A percentile compares a stretch with the other conserved stretches of the same genome.
phyloP scores from a whole-genome alignment of 2,329 filamentous ascomycete genomes.

The Aspergillus flavus region DNA sequence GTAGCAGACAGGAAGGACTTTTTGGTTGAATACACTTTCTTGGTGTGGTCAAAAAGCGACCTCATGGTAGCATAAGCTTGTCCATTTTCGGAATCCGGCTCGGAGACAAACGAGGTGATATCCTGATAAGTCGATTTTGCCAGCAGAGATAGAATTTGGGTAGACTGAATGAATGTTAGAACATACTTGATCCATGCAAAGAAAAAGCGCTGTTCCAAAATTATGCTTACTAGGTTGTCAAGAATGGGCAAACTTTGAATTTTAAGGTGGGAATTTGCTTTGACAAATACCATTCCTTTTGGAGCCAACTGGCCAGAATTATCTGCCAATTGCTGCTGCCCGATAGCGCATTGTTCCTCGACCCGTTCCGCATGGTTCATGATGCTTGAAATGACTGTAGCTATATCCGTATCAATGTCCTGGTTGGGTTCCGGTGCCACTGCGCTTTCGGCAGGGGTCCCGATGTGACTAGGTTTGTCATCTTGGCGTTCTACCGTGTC shows the following conservation, averaged over 20 bases:
- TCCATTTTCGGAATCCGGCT: conserved; percentile 58
- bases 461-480: conserved; percentile 25
- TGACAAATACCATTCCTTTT: conserved; percentile 42
- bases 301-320: conserved; percentile 32
- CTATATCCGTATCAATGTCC: conserved; percentile 38
- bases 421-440: conserved; percentile 25
- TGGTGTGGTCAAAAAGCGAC: conserved; percentile 65
- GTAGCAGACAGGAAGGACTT: conserved; percentile 58
- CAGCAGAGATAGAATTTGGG: conserved; percentile 60
- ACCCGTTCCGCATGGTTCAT: conserved; percentile 47
- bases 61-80: conserved; percentile 66
- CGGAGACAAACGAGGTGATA: conserved; percentile 59
- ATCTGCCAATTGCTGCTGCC: conserved; percentile 36
- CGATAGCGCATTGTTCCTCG: conserved; percentile 42
- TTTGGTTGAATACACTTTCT: conserved; percentile 61
- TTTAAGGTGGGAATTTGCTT: conserved; percentile 52
- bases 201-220: conserved; percentile 8
- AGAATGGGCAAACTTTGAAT: conserved; percentile 63
- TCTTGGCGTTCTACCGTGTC: conserved; percentile 29
- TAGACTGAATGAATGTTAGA: conserved; percentile 47
- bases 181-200: not conserved
- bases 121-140: conserved; percentile 60
- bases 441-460: conserved; percentile 20
- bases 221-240: conserved; percentile 58
- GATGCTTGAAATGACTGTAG: conserved; percentile 45